Evolutionary conservation across 164 flowering plant species (phyloP).

Genomic region (Cinnamomum chago): DNA sequence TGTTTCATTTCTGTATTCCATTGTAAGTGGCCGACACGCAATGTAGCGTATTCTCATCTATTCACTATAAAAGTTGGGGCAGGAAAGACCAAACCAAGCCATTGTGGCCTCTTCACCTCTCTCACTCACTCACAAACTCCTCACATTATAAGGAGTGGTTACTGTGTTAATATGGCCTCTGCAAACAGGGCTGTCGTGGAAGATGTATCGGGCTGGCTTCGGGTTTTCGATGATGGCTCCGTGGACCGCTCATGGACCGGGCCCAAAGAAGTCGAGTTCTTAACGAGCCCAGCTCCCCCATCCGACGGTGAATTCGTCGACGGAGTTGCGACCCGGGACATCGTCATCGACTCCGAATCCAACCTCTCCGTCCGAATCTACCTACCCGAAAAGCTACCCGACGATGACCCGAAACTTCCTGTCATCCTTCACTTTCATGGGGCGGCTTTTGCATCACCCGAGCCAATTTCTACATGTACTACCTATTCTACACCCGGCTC

Average conservation of each 20-base stretch:
- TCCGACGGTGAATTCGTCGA: slow-evolving; percentile 39
- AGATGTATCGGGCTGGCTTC: slow-evolving; percentile 70
- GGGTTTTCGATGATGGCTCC: slow-evolving; percentile 54
- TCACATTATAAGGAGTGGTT: background rate
- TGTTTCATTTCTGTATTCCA: too few species aligned
- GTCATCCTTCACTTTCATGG: slow-evolving; percentile 70
- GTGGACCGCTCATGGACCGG: slow-evolving; percentile 70
- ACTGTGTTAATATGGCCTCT: background rate
- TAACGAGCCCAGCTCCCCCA: slow-evolving; percentile 44
- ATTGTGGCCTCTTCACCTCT: too few species aligned
- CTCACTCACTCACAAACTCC: background rate
- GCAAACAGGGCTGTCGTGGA: slow-evolving; percentile 29
- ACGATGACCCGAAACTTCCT: slow-evolving; percentile 35
- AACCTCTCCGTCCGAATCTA: slow-evolving; percentile 50
- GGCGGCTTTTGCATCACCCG: slow-evolving; percentile 82
- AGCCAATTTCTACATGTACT: slow-evolving; percentile 66
- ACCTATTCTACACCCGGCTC: slow-evolving; percentile 42
- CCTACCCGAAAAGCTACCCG: slow-evolving; percentile 32
- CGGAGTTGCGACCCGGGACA: slow-evolving; percentile 52
- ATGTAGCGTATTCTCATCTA: too few species aligned
- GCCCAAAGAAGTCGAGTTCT: slow-evolving; percentile 56
- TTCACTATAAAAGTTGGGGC: too few species aligned
- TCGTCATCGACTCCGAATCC: slow-evolving; percentile 22
- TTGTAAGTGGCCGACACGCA: too few species aligned
- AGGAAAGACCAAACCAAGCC: too few species aligned